phyloP scores from a whole-genome alignment of 495 filamentous ascomycete species.

The Umbilicaria muhlenbergii region DNA sequence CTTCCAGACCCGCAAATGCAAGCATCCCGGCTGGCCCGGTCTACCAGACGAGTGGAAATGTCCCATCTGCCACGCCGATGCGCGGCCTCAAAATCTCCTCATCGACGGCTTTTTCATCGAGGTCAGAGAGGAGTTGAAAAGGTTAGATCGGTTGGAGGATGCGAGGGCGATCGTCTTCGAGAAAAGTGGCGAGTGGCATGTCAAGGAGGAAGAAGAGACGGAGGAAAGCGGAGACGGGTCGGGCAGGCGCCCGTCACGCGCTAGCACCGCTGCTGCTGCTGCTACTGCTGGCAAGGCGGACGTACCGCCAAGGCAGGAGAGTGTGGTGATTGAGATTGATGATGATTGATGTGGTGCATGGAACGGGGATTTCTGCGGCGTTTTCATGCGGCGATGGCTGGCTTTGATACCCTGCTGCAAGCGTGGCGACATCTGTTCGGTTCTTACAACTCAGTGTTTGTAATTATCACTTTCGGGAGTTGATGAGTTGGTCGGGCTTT shows the following conservation, averaged over 20 bases:
- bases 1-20: slow-evolving; percentile 44
- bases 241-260: neutral
- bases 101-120: slow-evolving; percentile 55
- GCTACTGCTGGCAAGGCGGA: slow-evolving; percentile 3
- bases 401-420: too few relatives aligned
- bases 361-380: too few relatives aligned
- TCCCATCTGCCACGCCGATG: slow-evolving; percentile 61
- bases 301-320: neutral
- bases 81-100: slow-evolving; percentile 49
- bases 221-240: slow-evolving; percentile 10
- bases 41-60: slow-evolving; percentile 68
- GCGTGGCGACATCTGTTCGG: too few relatives aligned
- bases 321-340: slow-evolving; percentile 11
- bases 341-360: slow-evolving; percentile 1
- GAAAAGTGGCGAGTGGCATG: slow-evolving; percentile 41
- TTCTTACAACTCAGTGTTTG: too few relatives aligned
- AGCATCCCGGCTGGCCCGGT: slow-evolving; percentile 30
- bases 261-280: neutral
- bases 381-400: too few relatives aligned
- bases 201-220: slow-evolving; percentile 20
- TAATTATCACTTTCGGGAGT: too few relatives aligned
- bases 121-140: slow-evolving; percentile 34
- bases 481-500: too few relatives aligned
- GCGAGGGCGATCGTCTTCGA: slow-evolving; percentile 41
- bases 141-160: slow-evolving; percentile 19